Evolutionary conservation across 805 yeast species (phyloP), one percentile per base, ranked within the genome.

Genomic region (Ogataea pini): DNA sequence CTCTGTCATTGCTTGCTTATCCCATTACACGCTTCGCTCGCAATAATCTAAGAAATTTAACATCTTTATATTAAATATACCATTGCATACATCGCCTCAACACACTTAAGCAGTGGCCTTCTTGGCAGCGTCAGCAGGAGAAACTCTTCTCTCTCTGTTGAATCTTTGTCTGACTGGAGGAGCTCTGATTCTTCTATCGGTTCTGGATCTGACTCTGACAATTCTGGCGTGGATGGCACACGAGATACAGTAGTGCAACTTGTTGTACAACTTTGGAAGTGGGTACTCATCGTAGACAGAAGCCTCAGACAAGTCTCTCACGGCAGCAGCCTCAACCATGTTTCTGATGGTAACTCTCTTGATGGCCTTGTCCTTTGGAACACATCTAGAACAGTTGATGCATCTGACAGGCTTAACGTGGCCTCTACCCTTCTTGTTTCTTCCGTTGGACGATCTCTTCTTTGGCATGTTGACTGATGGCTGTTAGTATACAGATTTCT

Each of bases 391-490:
- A 81, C 99, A 94, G 97, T 94, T 94, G 73, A 90, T 87, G 85
- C 99, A 94, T 87, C 99, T 91, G 72, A 92, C 97, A 76, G 96
- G 96, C 80, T 88, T 89, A 79, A 89, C 97, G 96, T 94, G 98
- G 76, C 99, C 99, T 89, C 99, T 94, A 77, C 98, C 98, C 83
- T 90, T 91, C 95, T 94, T 94, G 95, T 94, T 94, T 85, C 99
- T 92, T 86, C 99, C 99, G 97, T 91, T 90, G 94, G 97, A 90
- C 79, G 98, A 90, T 91, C 99, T 92, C 98, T 94, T 94, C 89
- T 94, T 94, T 80, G 99, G 98, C 99, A 94, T 94, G 63, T 77
- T 84, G 77, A 61, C 57, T 61, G 22, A 14, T 48, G 29, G 28
- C 16, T 32, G 48, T 45, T 45, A 45, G 48, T 45, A 45, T 17